Percentiles rank a stretch among this genome's conserved stretches.
Conservation (phyloP, 2,329 filamentous ascomycete genomes). For the Pyrenochaeta sp. region DNA sequence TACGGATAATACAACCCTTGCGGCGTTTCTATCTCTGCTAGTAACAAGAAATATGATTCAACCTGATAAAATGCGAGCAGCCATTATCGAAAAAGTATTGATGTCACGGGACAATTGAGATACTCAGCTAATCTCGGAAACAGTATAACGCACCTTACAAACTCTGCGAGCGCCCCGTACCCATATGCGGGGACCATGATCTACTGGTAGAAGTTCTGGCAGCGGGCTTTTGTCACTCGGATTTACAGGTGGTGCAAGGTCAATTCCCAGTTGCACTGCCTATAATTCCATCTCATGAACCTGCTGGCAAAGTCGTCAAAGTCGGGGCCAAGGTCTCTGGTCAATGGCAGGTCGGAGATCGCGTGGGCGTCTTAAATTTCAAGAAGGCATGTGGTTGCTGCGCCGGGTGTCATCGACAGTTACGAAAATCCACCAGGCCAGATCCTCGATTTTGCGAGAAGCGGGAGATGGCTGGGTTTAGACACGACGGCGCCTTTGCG, state of each 20-base stretch:
- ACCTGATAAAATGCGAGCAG: slow-evolving; percentile 31
- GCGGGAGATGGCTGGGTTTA: slow-evolving; percentile 38
- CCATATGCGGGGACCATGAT: slow-evolving; percentile 25
- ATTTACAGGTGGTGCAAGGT: slow-evolving; percentile 33
- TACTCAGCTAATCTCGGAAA: neutral
- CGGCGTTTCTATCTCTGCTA: no score
- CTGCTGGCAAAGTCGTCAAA: slow-evolving; percentile 38
- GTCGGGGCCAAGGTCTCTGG: slow-evolving; percentile 33
- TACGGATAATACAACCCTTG: no score
- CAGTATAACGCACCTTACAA: slow-evolving; percentile 27
- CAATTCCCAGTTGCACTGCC: slow-evolving; percentile 31
- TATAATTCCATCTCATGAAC: slow-evolving; percentile 45
- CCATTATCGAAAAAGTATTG: slow-evolving; percentile 25
- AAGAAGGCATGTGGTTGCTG: slow-evolving; percentile 34
- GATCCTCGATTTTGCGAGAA: slow-evolving; percentile 40
- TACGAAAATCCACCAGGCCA: slow-evolving; percentile 11
- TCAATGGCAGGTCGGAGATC: slow-evolving; percentile 38
- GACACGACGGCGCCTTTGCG: slow-evolving; percentile 41
- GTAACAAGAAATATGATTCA: no score
- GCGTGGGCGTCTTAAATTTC: slow-evolving; percentile 38
- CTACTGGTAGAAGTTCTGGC: slow-evolving; percentile 31
- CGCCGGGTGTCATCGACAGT: slow-evolving; percentile 25
- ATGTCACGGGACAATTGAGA: slow-evolving; percentile 10
- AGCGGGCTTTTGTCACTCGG: slow-evolving; percentile 39
- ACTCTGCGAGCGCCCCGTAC: slow-evolving; percentile 20